Conservation (phyloP, 768 basidiomycete genomes). For the Lactarius quietus region DNA sequence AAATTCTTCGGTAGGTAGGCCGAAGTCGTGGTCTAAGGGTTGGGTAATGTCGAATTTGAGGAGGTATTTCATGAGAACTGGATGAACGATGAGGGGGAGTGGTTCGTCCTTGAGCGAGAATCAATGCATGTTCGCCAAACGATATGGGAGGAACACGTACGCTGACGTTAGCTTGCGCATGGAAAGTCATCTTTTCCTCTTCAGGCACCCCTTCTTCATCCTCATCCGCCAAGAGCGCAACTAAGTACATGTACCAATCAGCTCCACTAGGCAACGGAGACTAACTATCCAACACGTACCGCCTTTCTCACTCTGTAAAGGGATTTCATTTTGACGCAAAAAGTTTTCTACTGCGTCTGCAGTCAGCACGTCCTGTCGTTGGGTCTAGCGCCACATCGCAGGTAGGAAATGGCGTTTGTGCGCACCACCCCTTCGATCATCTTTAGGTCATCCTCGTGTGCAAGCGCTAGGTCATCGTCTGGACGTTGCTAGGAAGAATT, state of each 20-base stretch:
- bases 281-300: not conserved
- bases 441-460: constrained; percentile 16
- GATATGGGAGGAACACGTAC: not conserved
- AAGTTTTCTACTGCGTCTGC: constrained; percentile 6
- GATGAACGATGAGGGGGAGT: constrained; percentile 6
- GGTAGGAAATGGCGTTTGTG: not conserved
- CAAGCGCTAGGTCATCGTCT: constrained; percentile 3
- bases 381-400: not conserved
- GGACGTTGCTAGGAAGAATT: not conserved
- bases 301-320: constrained; percentile 8
- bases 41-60: constrained; percentile 6
- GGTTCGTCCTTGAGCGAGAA: constrained; percentile 5
- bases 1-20: constrained; percentile 10
- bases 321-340: not conserved
- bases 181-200: not conserved
- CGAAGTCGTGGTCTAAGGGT: not conserved
- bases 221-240: constrained; percentile 1
- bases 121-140: not conserved
- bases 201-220: not conserved
- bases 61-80: constrained; percentile 6
- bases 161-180: not conserved
- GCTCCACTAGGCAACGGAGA: not conserved
- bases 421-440: constrained; percentile 8
- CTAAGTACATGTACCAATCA: not conserved
- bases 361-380: constrained; percentile 4